Conservation (phyloP, 208 protist genomes). For the Phytomonas francai region DNA sequence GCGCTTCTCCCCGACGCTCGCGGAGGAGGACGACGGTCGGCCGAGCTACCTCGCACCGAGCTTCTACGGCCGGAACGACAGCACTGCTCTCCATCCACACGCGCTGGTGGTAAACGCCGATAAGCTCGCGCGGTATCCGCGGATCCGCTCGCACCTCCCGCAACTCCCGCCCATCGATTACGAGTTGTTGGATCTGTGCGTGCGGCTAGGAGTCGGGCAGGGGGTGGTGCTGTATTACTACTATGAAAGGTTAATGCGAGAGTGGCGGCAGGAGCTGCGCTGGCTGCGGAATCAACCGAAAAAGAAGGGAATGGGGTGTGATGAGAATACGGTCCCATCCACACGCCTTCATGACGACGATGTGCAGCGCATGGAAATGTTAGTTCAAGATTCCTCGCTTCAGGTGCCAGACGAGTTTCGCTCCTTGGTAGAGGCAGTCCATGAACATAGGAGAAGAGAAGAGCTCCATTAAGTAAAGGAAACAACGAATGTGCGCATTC, state of each 20-base stretch:
- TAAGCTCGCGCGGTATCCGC: slow-evolving; percentile 52
- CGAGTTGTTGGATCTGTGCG: slow-evolving; percentile 63
- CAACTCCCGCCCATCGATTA: slow-evolving; percentile 69
- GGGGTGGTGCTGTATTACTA: slow-evolving; percentile 49
- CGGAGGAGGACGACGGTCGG: slow-evolving; percentile 41
- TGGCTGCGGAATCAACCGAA: slow-evolving; percentile 11
- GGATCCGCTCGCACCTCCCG: slow-evolving; percentile 44
- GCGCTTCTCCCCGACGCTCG: slow-evolving; percentile 46
- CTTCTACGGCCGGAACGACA: slow-evolving; percentile 42
- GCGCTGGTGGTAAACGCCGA: slow-evolving; percentile 33
- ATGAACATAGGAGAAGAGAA: slow-evolving; percentile 10
- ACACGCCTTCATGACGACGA: slow-evolving; percentile 21
- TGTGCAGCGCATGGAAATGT: slow-evolving; percentile 43
- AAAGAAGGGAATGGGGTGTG: neutral
- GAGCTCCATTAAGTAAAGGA: slow-evolving; percentile 1
- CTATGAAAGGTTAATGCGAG: slow-evolving; percentile 62
- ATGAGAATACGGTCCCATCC: neutral
- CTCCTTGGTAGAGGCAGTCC: slow-evolving; percentile 52
- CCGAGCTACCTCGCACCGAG: slow-evolving; percentile 40
- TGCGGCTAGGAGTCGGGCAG: slow-evolving; percentile 49
- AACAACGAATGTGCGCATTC: no score
- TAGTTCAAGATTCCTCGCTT: slow-evolving; percentile 64
- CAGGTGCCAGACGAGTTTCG: slow-evolving; percentile 64
- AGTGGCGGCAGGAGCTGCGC: slow-evolving; percentile 53
- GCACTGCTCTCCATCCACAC: slow-evolving; percentile 20